phyloP scores from a whole-genome alignment of 306 rosid species.

The Spatholobus suberectus region DNA sequence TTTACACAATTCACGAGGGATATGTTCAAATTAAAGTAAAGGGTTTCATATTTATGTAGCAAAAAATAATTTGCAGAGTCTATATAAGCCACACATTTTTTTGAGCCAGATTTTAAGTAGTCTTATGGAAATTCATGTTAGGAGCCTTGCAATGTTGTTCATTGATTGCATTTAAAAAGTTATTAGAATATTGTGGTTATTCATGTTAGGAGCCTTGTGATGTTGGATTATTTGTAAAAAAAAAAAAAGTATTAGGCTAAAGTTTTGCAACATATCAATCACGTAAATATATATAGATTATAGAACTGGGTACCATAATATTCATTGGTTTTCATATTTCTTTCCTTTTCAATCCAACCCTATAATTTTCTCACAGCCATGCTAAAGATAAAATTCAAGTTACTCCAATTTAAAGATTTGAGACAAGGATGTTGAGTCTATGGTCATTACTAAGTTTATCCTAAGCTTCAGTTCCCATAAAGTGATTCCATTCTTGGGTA shows the following conservation, averaged over 20 bases:
- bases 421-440: neutral
- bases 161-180: conserved; percentile 14
- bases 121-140: too few relatives aligned
- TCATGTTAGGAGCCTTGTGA: neutral
- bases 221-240: neutral
- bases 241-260: neutral
- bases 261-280: neutral
- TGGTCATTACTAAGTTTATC: neutral
- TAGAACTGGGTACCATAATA: neutral
- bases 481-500: neutral
- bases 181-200: conserved; percentile 25
- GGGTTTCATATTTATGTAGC: too few relatives aligned
- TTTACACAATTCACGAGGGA: too few relatives aligned
- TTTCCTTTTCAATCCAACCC: conserved; percentile 10
- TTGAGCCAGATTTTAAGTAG: too few relatives aligned
- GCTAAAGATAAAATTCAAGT: conserved; percentile 9
- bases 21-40: too few relatives aligned
- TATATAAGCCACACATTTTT: too few relatives aligned
- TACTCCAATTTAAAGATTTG: neutral
- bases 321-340: neutral
- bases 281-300: neutral
- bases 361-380: neutral
- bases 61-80: too few relatives aligned
- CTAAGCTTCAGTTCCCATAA: neutral
- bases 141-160: conserved; percentile 31